Evolutionary conservation across 768 basidiomycete genomes (phyloP).

Genomic region (Leccinum truebloodii): DNA sequence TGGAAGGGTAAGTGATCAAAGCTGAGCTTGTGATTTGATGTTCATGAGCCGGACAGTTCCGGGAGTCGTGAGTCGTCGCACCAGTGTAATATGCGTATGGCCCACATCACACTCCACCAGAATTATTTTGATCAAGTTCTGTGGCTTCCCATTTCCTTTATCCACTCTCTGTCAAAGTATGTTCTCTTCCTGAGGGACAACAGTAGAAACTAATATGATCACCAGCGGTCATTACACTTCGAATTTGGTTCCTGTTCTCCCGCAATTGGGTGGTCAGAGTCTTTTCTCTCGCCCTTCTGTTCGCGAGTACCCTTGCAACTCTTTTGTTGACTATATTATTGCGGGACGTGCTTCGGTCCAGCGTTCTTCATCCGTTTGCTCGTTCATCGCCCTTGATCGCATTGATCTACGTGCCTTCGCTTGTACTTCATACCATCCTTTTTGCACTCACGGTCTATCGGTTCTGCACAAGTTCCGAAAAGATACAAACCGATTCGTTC

Average conservation of each 20-base stretch:
- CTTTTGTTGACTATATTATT: background rate
- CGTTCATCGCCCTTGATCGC: background rate
- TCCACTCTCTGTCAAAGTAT: slow-evolving; percentile 12
- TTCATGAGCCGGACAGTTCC: background rate
- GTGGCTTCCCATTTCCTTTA: slow-evolving; percentile 7
- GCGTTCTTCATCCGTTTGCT: background rate
- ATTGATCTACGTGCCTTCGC: slow-evolving; percentile 16
- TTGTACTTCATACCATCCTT: slow-evolving; percentile 17
- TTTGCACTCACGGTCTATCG: slow-evolving; percentile 17
- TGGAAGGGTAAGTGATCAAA: background rate
- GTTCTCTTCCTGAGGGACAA: background rate
- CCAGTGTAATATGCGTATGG: background rate
- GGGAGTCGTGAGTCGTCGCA: slow-evolving; percentile 3
- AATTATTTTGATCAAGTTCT: slow-evolving; percentile 1
- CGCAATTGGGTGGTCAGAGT: slow-evolving; percentile 3
- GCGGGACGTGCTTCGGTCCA: background rate
- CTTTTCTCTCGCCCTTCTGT: slow-evolving; percentile 5
- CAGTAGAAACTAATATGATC: background rate
- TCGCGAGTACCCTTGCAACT: background rate
- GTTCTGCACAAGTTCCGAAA: slow-evolving; percentile 14
- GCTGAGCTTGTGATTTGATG: background rate
- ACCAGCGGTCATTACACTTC: slow-evolving; percentile 16
- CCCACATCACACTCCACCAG: background rate
- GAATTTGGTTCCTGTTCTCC: slow-evolving; percentile 18
- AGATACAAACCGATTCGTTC: slow-evolving; percentile 8